A percentile compares a stretch with the other conserved stretches of the same genome.
Evolutionary conservation across 1,284 basidiomycete genomes (phyloP).

Genomic region (Heterobasidion occidentale): DNA sequence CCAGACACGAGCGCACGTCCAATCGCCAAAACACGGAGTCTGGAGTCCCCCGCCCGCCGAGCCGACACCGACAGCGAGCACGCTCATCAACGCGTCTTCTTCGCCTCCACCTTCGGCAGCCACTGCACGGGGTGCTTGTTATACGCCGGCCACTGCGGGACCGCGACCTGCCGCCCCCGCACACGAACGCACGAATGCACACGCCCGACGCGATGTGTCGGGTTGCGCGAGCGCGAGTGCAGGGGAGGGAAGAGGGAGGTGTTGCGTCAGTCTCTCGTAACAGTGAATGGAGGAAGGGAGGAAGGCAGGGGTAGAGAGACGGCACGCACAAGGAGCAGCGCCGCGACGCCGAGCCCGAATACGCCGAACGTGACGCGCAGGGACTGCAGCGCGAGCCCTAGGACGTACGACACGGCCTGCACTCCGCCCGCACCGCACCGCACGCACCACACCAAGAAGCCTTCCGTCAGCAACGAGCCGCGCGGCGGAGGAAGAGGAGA

Average conservation of each 20-base stretch:
- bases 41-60: too few relatives aligned
- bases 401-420: conserved; percentile 55
- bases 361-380: conserved; percentile 50
- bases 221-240: too few relatives aligned
- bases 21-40: too few relatives aligned
- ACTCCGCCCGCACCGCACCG: conserved; percentile 21
- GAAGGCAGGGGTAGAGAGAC: neutral
- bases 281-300: conserved; percentile 3
- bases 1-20: too few relatives aligned
- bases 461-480: too few relatives aligned
- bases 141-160: conserved; percentile 66
- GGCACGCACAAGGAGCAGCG: conserved; percentile 45
- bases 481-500: too few relatives aligned
- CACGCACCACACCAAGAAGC: too few relatives aligned
- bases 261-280: too few relatives aligned
- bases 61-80: too few relatives aligned
- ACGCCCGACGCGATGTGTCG: neutral
- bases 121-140: conserved; percentile 59
- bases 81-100: conserved; percentile 6
- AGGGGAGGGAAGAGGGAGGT: too few relatives aligned
- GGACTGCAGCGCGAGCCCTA: conserved; percentile 55
- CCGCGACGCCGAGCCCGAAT: conserved; percentile 37
- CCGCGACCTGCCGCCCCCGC: conserved; percentile 33
- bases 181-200: too few relatives aligned
- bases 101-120: conserved; percentile 32